A percentile compares a stretch with the other conserved stretches of the same genome.
Conservation (phyloP, 2,329 filamentous ascomycete genomes). For the Cordyceps javanica region DNA sequence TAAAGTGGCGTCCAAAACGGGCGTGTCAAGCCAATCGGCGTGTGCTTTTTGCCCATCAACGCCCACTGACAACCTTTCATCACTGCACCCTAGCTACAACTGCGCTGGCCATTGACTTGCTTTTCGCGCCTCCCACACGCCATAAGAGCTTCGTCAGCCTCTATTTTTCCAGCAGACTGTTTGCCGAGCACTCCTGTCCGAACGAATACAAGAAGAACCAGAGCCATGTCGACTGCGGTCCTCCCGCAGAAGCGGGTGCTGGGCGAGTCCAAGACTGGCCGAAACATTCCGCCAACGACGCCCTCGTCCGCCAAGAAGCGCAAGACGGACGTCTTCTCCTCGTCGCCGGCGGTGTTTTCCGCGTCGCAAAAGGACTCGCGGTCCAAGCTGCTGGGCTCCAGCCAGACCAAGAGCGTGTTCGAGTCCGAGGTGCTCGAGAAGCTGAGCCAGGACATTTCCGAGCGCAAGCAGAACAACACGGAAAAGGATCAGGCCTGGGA, state of each 20-base stretch:
- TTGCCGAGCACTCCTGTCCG: background rate
- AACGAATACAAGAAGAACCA: slow-evolving; percentile 9
- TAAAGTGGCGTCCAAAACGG: slow-evolving; percentile 3
- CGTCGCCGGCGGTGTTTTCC: slow-evolving; percentile 51
- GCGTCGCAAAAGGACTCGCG: slow-evolving; percentile 58
- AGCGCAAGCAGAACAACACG: slow-evolving; percentile 76
- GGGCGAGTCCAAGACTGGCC: slow-evolving; percentile 59
- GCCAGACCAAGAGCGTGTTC: slow-evolving; percentile 82
- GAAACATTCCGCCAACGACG: slow-evolving; percentile 53
- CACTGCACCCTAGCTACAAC: background rate
- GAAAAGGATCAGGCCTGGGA: slow-evolving; percentile 95
- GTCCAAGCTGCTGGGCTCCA: slow-evolving; percentile 58
- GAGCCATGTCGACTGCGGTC: slow-evolving; percentile 42
- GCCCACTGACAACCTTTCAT: background rate
- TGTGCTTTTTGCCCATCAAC: slow-evolving; percentile 5
- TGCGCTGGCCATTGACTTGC: background rate
- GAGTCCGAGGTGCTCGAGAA: slow-evolving; percentile 93
- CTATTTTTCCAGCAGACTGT: background rate
- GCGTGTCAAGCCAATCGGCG: slow-evolving; percentile 1
- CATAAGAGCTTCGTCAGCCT: background rate
- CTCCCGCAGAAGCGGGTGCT: slow-evolving; percentile 68
- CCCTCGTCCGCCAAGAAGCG: slow-evolving; percentile 67
- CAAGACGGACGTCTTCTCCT: slow-evolving; percentile 62
- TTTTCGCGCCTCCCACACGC: background rate
- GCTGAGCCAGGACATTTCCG: slow-evolving; percentile 86